phyloP scores from a whole-genome alignment of 139 green algal species.

The Limnomonas spitsbergensis region DNA sequence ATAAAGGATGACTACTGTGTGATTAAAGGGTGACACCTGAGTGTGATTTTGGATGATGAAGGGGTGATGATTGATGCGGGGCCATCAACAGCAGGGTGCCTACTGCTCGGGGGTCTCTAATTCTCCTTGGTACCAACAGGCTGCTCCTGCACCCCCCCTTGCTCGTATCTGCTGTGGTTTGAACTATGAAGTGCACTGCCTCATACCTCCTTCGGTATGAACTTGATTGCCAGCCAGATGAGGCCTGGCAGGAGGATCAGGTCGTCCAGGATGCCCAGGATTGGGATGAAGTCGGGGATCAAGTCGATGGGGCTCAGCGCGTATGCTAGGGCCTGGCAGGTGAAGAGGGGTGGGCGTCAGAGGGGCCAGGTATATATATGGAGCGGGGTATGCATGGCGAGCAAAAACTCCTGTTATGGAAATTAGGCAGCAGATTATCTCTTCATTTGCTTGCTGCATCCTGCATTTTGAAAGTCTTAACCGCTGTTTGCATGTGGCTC shows the following conservation, averaged over 20 bases:
- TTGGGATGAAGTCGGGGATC: constrained; percentile 62
- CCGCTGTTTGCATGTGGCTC: too few species aligned
- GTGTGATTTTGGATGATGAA: too few species aligned
- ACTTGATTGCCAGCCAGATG: constrained; percentile 30
- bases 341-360: background rate
- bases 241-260: constrained; percentile 51
- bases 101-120: too few species aligned
- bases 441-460: too few species aligned
- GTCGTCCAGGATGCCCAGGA: constrained; percentile 45
- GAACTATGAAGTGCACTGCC: background rate
- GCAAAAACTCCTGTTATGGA: background rate
- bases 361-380: too few species aligned
- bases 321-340: constrained; percentile 12
- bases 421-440: too few species aligned
- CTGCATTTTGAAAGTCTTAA: too few species aligned
- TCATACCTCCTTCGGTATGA: constrained; percentile 32
- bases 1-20: constrained; percentile 4
- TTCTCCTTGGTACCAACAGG: background rate
- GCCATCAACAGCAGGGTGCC: too few species aligned
- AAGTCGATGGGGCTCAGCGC: constrained; percentile 48
- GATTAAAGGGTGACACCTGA: background rate
- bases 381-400: too few species aligned
- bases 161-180: background rate
- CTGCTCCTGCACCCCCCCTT: background rate
- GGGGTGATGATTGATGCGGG: too few species aligned